These are phyloP conservation scores for Kwoniella shandongensis DNA, from an alignment of 768 basidiomycete genomes.

Conservation along the genomic window DNA sequence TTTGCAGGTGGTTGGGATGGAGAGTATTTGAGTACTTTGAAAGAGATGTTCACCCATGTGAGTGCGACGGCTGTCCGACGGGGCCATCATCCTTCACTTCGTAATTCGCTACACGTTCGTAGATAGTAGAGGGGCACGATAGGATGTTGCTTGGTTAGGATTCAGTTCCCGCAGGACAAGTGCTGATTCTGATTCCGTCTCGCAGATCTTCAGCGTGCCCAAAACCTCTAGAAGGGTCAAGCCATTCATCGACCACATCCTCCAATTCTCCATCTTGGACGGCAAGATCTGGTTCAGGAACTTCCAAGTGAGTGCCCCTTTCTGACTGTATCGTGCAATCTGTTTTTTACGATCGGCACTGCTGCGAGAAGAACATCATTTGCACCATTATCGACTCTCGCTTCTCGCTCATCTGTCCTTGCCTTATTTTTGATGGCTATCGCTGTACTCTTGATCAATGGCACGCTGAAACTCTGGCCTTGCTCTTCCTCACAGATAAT, in stretches of 20 bases:
- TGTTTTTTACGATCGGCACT: too few relatives aligned
- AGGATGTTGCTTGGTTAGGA: too few relatives aligned
- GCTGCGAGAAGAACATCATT: too few relatives aligned
- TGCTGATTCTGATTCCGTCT: background rate
- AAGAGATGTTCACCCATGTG: conserved; percentile 66
- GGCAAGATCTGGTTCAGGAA: conserved; percentile 99
- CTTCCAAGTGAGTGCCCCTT: conserved; percentile 70
- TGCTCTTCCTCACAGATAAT: conserved; percentile 64
- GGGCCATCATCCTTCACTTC: background rate
- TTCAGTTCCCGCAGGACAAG: too few relatives aligned
- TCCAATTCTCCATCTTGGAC: conserved; percentile 94
- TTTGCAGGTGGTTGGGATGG: conserved; percentile 90
- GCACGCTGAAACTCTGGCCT: too few relatives aligned
- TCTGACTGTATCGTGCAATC: too few relatives aligned
- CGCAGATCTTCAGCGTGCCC: conserved; percentile 93
- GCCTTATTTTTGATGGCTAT: too few relatives aligned
- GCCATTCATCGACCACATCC: conserved; percentile 96
- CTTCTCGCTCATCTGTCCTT: too few relatives aligned
- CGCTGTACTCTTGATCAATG: too few relatives aligned
- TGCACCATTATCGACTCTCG: too few relatives aligned
- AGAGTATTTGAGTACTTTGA: conserved; percentile 79
- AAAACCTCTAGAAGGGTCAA: conserved; percentile 85
- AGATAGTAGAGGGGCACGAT: too few relatives aligned
- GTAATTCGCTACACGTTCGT: too few relatives aligned
- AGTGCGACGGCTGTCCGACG: conserved; percentile 32